Base-by-base conservation (phyloP, 306 rosid species). In the Ormosia emarginata region DNA sequence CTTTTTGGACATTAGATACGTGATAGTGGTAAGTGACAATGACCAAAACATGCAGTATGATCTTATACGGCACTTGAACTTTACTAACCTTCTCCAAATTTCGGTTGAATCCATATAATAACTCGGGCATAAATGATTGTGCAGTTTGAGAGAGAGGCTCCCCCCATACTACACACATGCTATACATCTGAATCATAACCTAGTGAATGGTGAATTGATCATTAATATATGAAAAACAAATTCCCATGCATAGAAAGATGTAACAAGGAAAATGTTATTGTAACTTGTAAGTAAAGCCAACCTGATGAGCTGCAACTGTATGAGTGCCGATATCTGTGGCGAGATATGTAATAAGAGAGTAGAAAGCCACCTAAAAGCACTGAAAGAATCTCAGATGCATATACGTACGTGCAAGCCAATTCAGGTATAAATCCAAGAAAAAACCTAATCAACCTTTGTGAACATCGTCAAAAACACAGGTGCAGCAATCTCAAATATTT, bases 381-480 rank as follows among this genome's bases (percentile, higher is more conserved):
- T 17, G 46, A 41, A 77, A 53, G 55, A 37, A 74, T 65, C 47
- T 69, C 8, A 59, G 36, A 46, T 40, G 46, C 37, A 78, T 72
- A 56, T 47, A 57, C 53, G 55, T 30, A 37, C 61, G 46, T 7
- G 63, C 8, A 33, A 79, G 56, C 66, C 36, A 73, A 47, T 13
- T 41, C 18, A 47, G 39, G 14, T 32, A 57, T 33, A 18, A 32
- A 63, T 62, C 9, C 6, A 62, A 32, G 15, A 11, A 81, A 57
- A 80, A 75, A 24, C 15, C 33, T 49, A 39, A 78, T 89, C 75
- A 77, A 91, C 97, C 96, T 91, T 93, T 68, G 97, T 89, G 72
- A 91, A 85, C 90, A 89, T 81, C 6, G 92, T 88, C 74, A 93
- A 73, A 76, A 88, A 88, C 17, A 90, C 90, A 15, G 96, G 96